Percentiles rank a stretch among this genome's conserved stretches.
Conservation (phyloP, 2,329 filamentous ascomycete species). For the Botrytis pseudocinerea region DNA sequence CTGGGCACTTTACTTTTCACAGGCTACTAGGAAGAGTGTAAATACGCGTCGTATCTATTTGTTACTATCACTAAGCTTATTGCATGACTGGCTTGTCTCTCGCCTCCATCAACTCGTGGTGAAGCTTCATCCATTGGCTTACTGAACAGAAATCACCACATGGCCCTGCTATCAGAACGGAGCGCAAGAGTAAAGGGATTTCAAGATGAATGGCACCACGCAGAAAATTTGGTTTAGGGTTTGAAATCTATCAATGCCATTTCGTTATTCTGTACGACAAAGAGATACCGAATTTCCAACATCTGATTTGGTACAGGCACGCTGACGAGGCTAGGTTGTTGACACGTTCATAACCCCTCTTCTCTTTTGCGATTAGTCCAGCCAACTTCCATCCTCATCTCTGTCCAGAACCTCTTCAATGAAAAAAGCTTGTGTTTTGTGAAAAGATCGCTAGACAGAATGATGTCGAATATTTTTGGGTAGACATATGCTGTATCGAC, state of each 20-base stretch:
- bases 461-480: constrained; percentile 26
- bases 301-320: not conserved
- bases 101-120: no score
- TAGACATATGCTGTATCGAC: constrained; percentile 29
- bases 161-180: not conserved
- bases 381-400: not conserved
- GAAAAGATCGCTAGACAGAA: constrained; percentile 26
- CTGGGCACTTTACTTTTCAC: not conserved
- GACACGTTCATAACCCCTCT: not conserved
- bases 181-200: not conserved
- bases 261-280: not conserved
- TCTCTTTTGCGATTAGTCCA: not conserved
- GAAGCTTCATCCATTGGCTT: not conserved
- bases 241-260: not conserved
- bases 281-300: not conserved
- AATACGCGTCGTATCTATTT: not conserved
- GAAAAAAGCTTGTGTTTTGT: constrained; percentile 26
- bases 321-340: not conserved
- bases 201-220: not conserved
- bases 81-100: not conserved
- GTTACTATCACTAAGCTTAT: no score
- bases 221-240: not conserved
- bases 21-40: not conserved
- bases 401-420: no score
- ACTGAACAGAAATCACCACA: not conserved